phyloP scores from a whole-genome alignment of 257 asterid genomes.

The Henckelia pumila region DNA sequence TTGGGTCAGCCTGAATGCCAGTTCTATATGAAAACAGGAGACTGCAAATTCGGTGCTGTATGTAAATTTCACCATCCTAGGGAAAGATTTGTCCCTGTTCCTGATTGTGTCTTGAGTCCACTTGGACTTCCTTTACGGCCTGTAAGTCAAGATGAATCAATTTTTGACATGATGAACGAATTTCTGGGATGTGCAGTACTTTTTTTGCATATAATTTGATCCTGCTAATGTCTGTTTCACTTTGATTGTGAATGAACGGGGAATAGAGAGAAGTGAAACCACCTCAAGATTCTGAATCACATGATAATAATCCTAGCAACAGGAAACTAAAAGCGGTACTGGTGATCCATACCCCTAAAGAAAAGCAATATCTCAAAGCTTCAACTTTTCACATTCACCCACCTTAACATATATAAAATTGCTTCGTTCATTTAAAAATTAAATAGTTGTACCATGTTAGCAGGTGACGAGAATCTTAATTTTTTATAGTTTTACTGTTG shows the following conservation, averaged over 20 bases:
- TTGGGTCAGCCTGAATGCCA: slow-evolving; percentile 96
- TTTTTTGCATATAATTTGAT: not conserved
- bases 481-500: not conserved
- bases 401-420: not conserved
- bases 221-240: not conserved
- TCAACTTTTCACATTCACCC: slow-evolving; percentile 12
- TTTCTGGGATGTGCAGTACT: slow-evolving; percentile 1
- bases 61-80: slow-evolving; percentile 97
- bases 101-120: slow-evolving; percentile 85
- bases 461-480: not conserved
- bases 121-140: slow-evolving; percentile 91
- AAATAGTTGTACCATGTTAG: not conserved
- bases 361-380: slow-evolving; percentile 12
- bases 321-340: slow-evolving; percentile 4
- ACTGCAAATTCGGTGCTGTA: slow-evolving; percentile 90
- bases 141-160: slow-evolving; percentile 48
- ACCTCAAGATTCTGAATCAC: not conserved
- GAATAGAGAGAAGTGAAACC: slow-evolving; percentile 4
- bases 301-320: slow-evolving; percentile 11
- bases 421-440: not conserved
- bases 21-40: slow-evolving; percentile 96
- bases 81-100: slow-evolving; percentile 76
- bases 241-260: not conserved
- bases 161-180: slow-evolving; percentile 18
- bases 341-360: not conserved